Base-by-base conservation (phyloP, 768 basidiomycete species). In the Phylloporus scabripes region DNA sequence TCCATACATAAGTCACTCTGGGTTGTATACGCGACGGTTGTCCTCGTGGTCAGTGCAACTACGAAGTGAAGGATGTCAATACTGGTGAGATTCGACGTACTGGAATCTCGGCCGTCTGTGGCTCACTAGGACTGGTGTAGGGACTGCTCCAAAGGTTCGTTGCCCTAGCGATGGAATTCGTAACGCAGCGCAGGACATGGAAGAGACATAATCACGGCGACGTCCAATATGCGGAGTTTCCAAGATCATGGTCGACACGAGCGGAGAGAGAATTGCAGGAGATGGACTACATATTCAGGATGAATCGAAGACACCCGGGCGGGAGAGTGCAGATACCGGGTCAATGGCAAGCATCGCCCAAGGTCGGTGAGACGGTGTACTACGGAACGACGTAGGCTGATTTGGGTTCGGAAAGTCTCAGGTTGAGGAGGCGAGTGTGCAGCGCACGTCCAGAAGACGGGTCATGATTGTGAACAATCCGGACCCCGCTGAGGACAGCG, bases 391-490 rank as follows among this genome's bases (percentile, higher is more conserved):
- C 28, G 26, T 31, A 20, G 46, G 39, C 53, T 61, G 24, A 63
- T 43, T 6, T 14, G 20, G n/a, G 28, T 11, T 48, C 31, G 29
- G 21, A 17, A 21, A 53, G 57, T 54, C 48, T 47, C 55, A 50
- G 14, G 24, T 41, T 52, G 54, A 14, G 26, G 54, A 65, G 11
- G 33, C 17, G 17, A 47, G 49, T 18, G 15, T 56, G 44, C 64
- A 52, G 20, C 63, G 64, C 34, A 40, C 33, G 36, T 36, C 52
- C 4, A 59, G 39, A 43, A 61, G 63, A 51, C 54, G 64, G 40
- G 56, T 65, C 36, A 66, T 65, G 63, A 28, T 65, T 37, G 49
- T 65, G 31, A 66, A 42, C 21, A 65, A 65, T 40, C 63, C 63
- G 1, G 63, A 65, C 46, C 64, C 61, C 20, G 23, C 49, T 7